Evolutionary conservation across 2,329 filamentous ascomycete genomes (phyloP).

Genomic region (Colletotrichum abscissum): DNA sequence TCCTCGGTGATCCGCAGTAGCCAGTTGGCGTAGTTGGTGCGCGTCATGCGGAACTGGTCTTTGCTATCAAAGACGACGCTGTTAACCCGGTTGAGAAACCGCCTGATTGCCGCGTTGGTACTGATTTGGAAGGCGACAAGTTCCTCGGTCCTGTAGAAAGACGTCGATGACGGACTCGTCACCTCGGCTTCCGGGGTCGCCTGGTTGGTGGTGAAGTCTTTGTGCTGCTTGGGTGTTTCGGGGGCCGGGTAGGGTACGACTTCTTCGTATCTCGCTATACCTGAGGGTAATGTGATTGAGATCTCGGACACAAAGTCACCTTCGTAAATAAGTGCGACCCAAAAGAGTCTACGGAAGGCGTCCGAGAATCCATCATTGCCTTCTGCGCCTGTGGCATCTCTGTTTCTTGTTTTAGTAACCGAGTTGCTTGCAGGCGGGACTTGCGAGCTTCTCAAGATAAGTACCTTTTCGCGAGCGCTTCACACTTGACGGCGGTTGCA

Average conservation of each 20-base stretch:
- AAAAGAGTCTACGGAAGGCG: constrained; percentile 41
- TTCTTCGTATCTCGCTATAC: constrained; percentile 44
- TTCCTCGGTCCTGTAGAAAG: constrained; percentile 36
- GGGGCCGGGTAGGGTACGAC: constrained; percentile 39
- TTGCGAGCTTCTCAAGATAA: too few relatives aligned
- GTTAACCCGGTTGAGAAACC: constrained; percentile 44
- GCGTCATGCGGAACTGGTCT: constrained; percentile 39
- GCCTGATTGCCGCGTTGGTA: constrained; percentile 44
- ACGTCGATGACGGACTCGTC: not conserved
- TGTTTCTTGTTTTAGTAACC: not conserved
- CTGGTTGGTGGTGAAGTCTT: not conserved
- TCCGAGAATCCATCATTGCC: constrained; percentile 33
- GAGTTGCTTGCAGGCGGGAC: too few relatives aligned
- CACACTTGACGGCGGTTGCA: constrained; percentile 42
- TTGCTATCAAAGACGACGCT: constrained; percentile 44
- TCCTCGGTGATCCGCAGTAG: constrained; percentile 41
- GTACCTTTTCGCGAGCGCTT: constrained; percentile 36
- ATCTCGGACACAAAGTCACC: constrained; percentile 45
- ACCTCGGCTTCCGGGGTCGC: not conserved
- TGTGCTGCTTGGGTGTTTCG: constrained; percentile 7
- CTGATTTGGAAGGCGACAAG: constrained; percentile 45
- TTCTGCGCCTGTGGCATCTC: not conserved
- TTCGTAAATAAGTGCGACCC: constrained; percentile 45
- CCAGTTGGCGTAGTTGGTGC: constrained; percentile 41
- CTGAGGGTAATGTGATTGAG: constrained; percentile 42